A percentile compares a stretch with the other conserved stretches of the same genome.
phyloP scores from a whole-genome alignment of 495 filamentous ascomycete species.

The Xylaria intraflava region DNA sequence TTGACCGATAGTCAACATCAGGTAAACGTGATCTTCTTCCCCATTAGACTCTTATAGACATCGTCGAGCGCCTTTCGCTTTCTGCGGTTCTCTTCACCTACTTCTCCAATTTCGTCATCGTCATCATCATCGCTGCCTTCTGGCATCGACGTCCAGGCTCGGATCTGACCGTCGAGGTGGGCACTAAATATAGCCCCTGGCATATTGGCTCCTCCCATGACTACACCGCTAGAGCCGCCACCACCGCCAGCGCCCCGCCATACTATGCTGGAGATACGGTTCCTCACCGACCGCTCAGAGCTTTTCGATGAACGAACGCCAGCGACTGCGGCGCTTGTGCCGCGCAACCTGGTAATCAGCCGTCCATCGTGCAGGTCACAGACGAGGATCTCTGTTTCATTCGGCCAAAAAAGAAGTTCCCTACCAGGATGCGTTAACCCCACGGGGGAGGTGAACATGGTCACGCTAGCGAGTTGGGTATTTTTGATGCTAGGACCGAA shows the following conservation, averaged over 20 bases:
- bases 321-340: conserved; percentile 48
- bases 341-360: conserved; percentile 61
- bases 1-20: too few species aligned
- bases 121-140: conserved; percentile 41
- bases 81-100: conserved; percentile 34
- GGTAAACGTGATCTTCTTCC: conserved; percentile 47
- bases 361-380: conserved; percentile 68
- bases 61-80: conserved; percentile 58
- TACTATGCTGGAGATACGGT: conserved; percentile 59
- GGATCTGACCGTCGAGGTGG: conserved; percentile 54
- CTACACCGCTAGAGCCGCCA: conserved; percentile 30
- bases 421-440: conserved; percentile 43
- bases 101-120: conserved; percentile 30
- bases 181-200: conserved; percentile 50
- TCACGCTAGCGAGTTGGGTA: conserved; percentile 53
- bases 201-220: conserved; percentile 38
- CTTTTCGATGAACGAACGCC: conserved; percentile 31
- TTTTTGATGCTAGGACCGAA: conserved; percentile 78
- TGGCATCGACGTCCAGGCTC: conserved; percentile 50
- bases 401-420: conserved; percentile 68
- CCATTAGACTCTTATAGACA: conserved; percentile 47
- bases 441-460: conserved; percentile 55
- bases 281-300: conserved; percentile 41
- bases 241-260: conserved; percentile 56
- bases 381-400: conserved; percentile 68